Evolutionary conservation across 2,329 filamentous ascomycete species (phyloP), one percentile per base, ranked within the genome.

Genomic region (Phaeophleospora eucalypticola): DNA sequence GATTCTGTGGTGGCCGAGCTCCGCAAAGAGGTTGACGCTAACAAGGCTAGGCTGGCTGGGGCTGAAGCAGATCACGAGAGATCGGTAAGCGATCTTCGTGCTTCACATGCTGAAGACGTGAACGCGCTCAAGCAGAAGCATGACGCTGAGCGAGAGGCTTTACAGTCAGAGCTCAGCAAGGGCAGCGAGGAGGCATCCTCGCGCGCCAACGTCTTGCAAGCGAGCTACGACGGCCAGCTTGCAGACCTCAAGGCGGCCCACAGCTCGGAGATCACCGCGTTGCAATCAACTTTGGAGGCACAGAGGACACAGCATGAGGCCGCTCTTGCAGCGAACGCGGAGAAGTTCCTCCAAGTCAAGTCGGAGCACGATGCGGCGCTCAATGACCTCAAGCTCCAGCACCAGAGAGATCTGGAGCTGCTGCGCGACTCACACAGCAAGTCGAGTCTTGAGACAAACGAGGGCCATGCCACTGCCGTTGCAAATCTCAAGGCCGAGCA

Each of bases 341-440:
- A 45, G n/a, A 46, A 40, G 19, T n/a, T 35, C 8, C 33, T 27
- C 4, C 7, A 21, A 15, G 24, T 35, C 9, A 14, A 10, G 20
- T 34, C 37, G 12, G 36, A 24, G 15, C 32, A 43, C 15, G 35
- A 44, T 9, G 36, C 40, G 0, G 43, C 48, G 15, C 21, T 45
- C 16, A 42, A 36, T 16, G 29, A 46, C 6, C 41, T 43, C 3
- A 43, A 46, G 24, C 43, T 38, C n/a, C 34, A 45, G 12, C 39
- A 41, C 24, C 27, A 47, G 34, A 27, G 29, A 29, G 36, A 21
- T 14, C 15, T 19, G 46, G 19, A 14, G 24, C 36, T 24, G 43
- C 43, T 15, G n/a, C 19, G 12, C 6, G 12, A 29, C 7, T 7
- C 24, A 12, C 24, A 29, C 6, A 12, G 12, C 24, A 29, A 29